Base-by-base conservation (phyloP, 768 basidiomycete genomes). In the Chlorophyllum brunneum region DNA sequence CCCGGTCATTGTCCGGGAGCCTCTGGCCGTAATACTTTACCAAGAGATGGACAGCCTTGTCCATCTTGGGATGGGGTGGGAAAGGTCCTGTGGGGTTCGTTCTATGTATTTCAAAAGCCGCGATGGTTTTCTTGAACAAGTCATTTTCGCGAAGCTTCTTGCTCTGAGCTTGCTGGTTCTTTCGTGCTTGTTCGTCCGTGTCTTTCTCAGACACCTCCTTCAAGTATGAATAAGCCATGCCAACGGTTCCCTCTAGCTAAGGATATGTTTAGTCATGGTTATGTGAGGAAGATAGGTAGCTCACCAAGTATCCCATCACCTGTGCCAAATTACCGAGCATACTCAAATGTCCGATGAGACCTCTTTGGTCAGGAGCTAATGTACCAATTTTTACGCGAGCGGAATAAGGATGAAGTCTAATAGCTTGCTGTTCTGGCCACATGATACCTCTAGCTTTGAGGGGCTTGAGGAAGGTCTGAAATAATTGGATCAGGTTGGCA, bases 21-120 rank as follows among this genome's bases (percentile, higher is more conserved):
- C 69, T 70, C 51, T 80, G 70, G 3, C 77, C 79, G 62, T 98
- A 97, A 66, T 97, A 88, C 38, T 90, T 80, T 15, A 95, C 67
- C 5, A 92, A 71, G 24, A 98, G 71, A 2, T 74, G 71, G 52
- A 83, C 83, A 9, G 95, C 76, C 53, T 78, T 85, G 41, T 92
- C 92, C 83, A 98, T 87, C 73, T 99, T 99, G 3, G 95, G 95
- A 68, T 99, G 95, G 48, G 78, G 64, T 1, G 75, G 18, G 22
- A 53, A 53, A 15, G 44, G 29, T n/a, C 51, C 51, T 22, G 43
- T 46, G 15, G 27, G 16, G 16, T 68, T 65, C 23, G 68, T 70
- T 48, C 70, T 70, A 62, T 83, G 80, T n/a, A 61, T 62, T 47
- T 88, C 82, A 15, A 95, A 73, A 62, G 90, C 86, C 30, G 70